phyloP scores from a whole-genome alignment of 768 basidiomycete species.

The Rhodotorula kratochvilovae region DNA sequence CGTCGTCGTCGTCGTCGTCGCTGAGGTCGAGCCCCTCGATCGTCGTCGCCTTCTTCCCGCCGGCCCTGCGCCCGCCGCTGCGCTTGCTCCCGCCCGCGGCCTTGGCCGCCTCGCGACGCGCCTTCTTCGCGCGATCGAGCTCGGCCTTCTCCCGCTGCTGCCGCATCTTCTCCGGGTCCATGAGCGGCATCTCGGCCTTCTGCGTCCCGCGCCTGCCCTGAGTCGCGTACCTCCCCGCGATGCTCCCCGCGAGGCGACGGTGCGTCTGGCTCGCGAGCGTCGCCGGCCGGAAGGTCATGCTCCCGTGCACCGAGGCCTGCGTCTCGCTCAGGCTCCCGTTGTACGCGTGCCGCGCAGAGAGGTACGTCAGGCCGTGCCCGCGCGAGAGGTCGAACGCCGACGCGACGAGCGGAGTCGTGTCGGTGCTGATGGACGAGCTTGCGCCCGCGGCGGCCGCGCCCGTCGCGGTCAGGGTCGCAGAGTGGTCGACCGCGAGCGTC shows the following conservation, averaged over 20 bases:
- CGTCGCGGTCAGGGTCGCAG: slow-evolving; percentile 51
- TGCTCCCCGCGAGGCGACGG: slow-evolving; percentile 77
- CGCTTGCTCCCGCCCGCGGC: slow-evolving; percentile 6
- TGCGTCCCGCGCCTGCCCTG: slow-evolving; percentile 67
- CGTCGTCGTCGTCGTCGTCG: slow-evolving; percentile 25
- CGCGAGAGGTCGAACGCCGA: slow-evolving; percentile 40
- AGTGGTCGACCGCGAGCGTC: slow-evolving; percentile 69
- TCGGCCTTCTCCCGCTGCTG: slow-evolving; percentile 10
- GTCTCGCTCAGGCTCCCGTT: slow-evolving; percentile 70
- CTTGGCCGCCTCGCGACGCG: slow-evolving; percentile 33
- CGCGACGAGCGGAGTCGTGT: slow-evolving; percentile 47
- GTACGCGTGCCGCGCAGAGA: slow-evolving; percentile 77
- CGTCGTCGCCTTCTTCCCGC: slow-evolving; percentile 25
- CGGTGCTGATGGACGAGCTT: slow-evolving; percentile 55
- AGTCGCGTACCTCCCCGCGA: slow-evolving; percentile 70
- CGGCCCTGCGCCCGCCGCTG: neutral
- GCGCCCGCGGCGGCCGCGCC: slow-evolving; percentile 52
- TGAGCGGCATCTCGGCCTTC: slow-evolving; percentile 51
- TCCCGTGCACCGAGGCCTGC: slow-evolving; percentile 74
- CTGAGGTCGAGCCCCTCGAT: slow-evolving; percentile 16
- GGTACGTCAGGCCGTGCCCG: slow-evolving; percentile 72
- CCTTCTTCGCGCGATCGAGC: slow-evolving; percentile 31
- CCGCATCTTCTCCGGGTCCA: neutral
- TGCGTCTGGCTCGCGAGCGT: slow-evolving; percentile 88
- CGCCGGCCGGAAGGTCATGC: slow-evolving; percentile 76